Evolutionary conservation across 2,329 filamentous ascomycete species (phyloP), one percentile per base, ranked within the genome.

Genomic region (Sarocladiaceae sp.): DNA sequence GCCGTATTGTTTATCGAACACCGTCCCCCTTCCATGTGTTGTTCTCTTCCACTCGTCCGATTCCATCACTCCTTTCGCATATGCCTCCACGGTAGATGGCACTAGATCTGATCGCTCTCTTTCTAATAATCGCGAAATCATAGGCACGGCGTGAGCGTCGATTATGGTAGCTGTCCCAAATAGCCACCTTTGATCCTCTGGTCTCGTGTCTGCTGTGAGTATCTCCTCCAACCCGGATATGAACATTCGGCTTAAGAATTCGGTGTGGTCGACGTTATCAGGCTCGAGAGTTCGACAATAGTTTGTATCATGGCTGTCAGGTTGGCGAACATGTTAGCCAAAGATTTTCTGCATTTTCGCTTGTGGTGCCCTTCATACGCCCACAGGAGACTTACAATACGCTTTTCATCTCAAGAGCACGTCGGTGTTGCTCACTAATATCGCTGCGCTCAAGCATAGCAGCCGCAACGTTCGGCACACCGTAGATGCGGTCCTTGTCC

Each of bases 401-500:
- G 20, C 60, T 65, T 42, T 64, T 64, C 25, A 65, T 61, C 55
- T 66, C 64, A 4, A 66, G 57, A 2, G 60, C 60, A 31, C 64
- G 58, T 2, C 64, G 64, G 40, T 65, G 58, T 10, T 49, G 46
- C 29, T 60, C 59, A 7, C 61, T 58, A 6, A 66, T 55, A 15
- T 57, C 56, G 4, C 56, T 55, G 15, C 55, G 58, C 53, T 66
- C 64, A 2, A 66, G 59, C 47, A 62, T 56, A 10, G 61, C 63
- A 1, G 63, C 64, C 4, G 64, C 64, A 18, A 57, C 46, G 35
- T 66, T 66, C 1, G 60, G 59, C 11, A 66, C 52, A 2, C 64
- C 63, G 26, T 62, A 56, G 6, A 57, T 58, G 26, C 56, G 55
- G 10, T 60, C 56, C 22, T 63, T 59, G 2, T 59, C 53, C 7